A percentile compares a stretch with the other conserved stretches of the same genome.
Evolutionary conservation across 495 filamentous ascomycete species (phyloP).

Genomic region (Xylaria nigripes): DNA sequence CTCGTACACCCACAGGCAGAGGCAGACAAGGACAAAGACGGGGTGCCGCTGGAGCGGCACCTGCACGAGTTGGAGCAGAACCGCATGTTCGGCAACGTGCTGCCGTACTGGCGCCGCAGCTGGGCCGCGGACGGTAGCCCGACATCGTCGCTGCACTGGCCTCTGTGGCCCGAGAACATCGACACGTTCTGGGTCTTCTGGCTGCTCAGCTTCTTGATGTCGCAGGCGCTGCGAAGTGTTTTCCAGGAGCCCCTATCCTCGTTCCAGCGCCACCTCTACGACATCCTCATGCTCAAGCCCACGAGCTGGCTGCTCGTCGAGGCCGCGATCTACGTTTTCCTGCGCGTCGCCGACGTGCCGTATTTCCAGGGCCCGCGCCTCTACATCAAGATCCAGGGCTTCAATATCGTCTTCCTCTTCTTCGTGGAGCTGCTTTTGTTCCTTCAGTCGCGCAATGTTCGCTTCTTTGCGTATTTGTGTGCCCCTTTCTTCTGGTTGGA

Average conservation of each 20-base stretch:
- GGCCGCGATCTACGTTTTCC: neutral
- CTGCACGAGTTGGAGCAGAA: neutral
- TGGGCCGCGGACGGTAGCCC: neutral
- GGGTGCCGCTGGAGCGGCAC: constrained; percentile 13
- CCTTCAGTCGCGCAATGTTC: neutral
- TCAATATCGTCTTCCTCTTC: neutral
- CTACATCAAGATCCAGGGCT: neutral
- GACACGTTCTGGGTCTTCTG: constrained; percentile 2
- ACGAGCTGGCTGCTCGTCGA: neutral
- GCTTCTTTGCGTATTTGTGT: neutral
- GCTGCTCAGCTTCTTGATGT: neutral
- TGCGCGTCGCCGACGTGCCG: neutral
- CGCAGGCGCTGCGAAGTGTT: neutral
- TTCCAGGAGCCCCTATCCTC: neutral
- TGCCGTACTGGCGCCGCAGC: neutral
- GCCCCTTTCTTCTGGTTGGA: neutral
- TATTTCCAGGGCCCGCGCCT: neutral
- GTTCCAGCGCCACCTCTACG: neutral
- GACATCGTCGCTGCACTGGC: neutral
- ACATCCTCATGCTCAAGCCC: neutral
- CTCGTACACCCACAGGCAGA: constrained; percentile 10
- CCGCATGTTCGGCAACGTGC: neutral
- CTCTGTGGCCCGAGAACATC: neutral
- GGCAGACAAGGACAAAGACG: constrained; percentile 4
- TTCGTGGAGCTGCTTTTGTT: neutral